phyloP scores from a whole-genome alignment of 2,329 filamentous ascomycete species.

The Botryotinia calthae region DNA sequence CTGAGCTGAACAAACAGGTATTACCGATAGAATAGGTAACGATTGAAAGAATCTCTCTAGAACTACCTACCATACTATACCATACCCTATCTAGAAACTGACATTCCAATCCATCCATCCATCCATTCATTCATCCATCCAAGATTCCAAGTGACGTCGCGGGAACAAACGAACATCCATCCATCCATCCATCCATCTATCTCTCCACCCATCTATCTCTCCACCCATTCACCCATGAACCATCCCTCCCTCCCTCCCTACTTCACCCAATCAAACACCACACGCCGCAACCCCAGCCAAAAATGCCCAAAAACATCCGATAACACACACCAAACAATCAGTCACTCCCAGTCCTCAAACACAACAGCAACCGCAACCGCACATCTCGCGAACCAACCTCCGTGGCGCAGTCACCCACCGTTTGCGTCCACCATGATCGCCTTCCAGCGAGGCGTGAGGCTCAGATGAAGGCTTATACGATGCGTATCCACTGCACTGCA shows the following conservation, averaged over 20 bases:
- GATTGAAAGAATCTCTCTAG: background rate
- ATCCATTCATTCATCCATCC: background rate
- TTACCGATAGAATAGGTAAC: background rate
- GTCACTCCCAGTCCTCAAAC: no score
- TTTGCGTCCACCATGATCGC: no score
- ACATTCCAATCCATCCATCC: background rate
- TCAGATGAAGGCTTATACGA: background rate
- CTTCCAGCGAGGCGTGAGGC: background rate
- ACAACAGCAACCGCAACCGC: no score
- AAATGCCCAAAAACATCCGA: background rate
- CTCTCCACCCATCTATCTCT: background rate
- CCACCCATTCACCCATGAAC: background rate
- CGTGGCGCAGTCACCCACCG: no score
- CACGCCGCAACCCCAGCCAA: background rate
- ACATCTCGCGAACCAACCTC: no score
- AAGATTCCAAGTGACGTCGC: conserved; percentile 5
- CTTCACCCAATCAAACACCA: background rate
- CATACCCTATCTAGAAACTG: background rate
- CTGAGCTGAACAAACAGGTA: conserved; percentile 4
- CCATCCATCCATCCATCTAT: background rate
- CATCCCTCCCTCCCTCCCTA: background rate
- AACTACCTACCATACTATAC: background rate
- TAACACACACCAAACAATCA: no score
- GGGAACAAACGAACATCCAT: background rate
- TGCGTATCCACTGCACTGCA: background rate